phyloP scores from a whole-genome alignment of 2,329 filamentous ascomycete genomes.

The Fusarium secorum region DNA sequence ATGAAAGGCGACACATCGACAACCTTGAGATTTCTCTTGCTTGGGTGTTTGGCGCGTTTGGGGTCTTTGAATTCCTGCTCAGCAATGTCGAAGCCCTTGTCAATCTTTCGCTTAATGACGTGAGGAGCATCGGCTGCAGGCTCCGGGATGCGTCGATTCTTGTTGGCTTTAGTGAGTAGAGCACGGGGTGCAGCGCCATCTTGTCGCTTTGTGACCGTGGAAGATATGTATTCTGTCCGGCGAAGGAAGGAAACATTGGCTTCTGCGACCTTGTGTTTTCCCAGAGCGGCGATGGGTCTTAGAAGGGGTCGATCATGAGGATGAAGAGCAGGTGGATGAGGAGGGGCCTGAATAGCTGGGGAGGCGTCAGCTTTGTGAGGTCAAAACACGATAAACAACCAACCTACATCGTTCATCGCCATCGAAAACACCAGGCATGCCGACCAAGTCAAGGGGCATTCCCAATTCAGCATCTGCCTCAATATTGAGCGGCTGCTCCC shows the following conservation, averaged over 20 bases:
- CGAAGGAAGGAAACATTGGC: conserved; percentile 91
- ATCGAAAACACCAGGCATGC: conserved; percentile 93
- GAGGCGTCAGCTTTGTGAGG: conserved; percentile 12
- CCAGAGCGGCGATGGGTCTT: conserved; percentile 81
- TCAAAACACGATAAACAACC: background rate
- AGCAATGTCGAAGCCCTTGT: conserved; percentile 66
- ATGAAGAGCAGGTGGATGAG: conserved; percentile 75
- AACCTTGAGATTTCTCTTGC: conserved; percentile 64
- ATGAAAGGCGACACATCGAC: conserved; percentile 68
- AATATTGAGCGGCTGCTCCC: conserved; percentile 94
- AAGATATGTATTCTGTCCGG: conserved; percentile 93
- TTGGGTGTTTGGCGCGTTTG: conserved; percentile 64
- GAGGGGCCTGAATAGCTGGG: conserved; percentile 81
- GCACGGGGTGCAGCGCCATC: conserved; percentile 55
- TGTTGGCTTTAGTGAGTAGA: conserved; percentile 47
- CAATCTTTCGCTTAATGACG: conserved; percentile 73
- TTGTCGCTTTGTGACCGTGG: conserved; percentile 59
- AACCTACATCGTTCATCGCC: conserved; percentile 86
- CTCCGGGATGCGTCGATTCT: conserved; percentile 59
- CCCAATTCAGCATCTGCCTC: conserved; percentile 97
- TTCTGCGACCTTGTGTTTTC: conserved; percentile 80
- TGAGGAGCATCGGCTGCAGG: conserved; percentile 68
- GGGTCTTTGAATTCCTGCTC: conserved; percentile 62
- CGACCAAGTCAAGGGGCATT: conserved; percentile 95
- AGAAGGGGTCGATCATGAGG: conserved; percentile 86